Percentiles rank a stretch among this genome's conserved stretches.
Conservation (phyloP, 495 filamentous ascomycete genomes). For the Friedmanniomyces endolithicus region DNA sequence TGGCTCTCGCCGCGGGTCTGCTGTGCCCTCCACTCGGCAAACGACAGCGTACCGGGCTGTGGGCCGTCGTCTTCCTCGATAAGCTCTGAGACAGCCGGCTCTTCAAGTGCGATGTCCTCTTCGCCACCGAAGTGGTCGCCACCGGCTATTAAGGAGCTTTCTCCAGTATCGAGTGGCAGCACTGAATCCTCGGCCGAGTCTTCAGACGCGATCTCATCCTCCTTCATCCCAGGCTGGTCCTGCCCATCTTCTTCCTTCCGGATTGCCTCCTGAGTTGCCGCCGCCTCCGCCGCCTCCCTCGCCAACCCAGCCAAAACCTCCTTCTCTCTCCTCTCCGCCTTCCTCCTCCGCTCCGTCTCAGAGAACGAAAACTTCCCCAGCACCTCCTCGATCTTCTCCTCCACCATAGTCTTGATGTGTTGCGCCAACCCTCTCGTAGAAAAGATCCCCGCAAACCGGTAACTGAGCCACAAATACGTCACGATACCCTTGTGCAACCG, state of each 20-base stretch:
- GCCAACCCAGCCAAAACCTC: background rate
- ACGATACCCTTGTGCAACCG: constrained; percentile 67
- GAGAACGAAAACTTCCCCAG: constrained; percentile 38
- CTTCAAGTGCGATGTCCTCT: constrained; percentile 2
- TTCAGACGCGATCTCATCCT: background rate
- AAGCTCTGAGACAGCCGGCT: background rate
- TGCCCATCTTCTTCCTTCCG: background rate
- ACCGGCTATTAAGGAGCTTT: background rate
- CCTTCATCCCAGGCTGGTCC: background rate
- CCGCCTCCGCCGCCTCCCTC: background rate
- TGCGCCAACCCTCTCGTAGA: constrained; percentile 61
- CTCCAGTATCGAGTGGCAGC: background rate
- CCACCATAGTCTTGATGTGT: constrained; percentile 67
- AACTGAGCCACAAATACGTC: constrained; percentile 77
- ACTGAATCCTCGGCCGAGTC: background rate
- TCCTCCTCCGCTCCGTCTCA: constrained; percentile 11
- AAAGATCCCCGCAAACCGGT: constrained; percentile 63
- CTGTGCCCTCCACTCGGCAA: constrained; percentile 10
- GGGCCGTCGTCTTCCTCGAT: background rate
- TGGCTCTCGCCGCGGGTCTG: constrained; percentile 6
- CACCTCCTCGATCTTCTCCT: constrained; percentile 59
- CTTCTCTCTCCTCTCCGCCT: constrained; percentile 5
- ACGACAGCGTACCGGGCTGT: background rate
- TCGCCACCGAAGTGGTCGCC: constrained; percentile 13
- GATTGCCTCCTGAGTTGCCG: too few species aligned